phyloP scores from a whole-genome alignment of 805 yeast genomes.

The Pichia cabralensis region DNA sequence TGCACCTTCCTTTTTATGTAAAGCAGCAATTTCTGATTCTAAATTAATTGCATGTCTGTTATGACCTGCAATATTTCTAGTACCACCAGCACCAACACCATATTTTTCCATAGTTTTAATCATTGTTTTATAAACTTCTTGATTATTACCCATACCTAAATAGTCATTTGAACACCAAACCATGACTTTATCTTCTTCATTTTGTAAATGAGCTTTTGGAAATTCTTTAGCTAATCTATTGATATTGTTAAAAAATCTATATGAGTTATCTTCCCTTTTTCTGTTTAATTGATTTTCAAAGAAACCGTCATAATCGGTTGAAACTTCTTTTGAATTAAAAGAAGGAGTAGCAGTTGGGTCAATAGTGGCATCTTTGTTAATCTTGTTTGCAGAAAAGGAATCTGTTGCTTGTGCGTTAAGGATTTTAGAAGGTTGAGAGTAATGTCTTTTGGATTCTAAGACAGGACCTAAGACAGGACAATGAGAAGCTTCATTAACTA shows the following conservation, averaged over 20 bases:
- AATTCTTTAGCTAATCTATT: constrained; percentile 91
- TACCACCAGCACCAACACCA: constrained; percentile 99
- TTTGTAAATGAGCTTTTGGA: constrained; percentile 81
- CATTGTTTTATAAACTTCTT: constrained; percentile 65
- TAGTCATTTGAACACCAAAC: constrained; percentile 99
- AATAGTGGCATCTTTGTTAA: constrained; percentile 25
- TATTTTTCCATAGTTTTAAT: constrained; percentile 71
- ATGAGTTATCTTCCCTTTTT: constrained; percentile 83
- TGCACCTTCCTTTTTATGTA: constrained; percentile 93
- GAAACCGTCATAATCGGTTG: constrained; percentile 65
- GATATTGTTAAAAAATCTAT: constrained; percentile 93
- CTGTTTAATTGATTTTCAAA: constrained; percentile 56
- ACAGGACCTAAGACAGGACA: constrained; percentile 95
- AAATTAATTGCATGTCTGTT: constrained; percentile 79
- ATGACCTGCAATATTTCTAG: constrained; percentile 98
- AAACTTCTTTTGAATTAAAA: constrained; percentile 35
- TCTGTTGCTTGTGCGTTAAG: constrained; percentile 36
- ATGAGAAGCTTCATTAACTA: constrained; percentile 50
- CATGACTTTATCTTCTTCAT: constrained; percentile 74
- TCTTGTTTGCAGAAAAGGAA: constrained; percentile 20
- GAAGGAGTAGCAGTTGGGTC: constrained; percentile 16
- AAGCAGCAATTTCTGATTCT: constrained; percentile 78
- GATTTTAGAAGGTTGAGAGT: constrained; percentile 38
- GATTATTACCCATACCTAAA: constrained; percentile 86
- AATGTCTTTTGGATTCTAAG: constrained; percentile 33